Conservation (phyloP, 331 rosid genomes). For the Stylosanthes scabra region DNA sequence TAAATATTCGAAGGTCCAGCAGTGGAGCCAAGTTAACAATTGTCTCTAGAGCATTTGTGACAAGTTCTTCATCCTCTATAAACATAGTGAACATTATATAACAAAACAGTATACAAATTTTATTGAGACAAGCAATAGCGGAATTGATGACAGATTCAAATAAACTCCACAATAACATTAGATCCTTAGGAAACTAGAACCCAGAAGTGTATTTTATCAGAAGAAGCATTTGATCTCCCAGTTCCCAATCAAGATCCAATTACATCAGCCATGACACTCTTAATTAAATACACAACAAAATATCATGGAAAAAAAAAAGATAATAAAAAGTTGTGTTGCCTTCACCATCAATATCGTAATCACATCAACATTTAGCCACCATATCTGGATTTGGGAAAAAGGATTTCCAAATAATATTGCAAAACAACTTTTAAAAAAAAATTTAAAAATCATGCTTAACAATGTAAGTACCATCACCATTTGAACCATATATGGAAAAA, state of each 20-base stretch:
- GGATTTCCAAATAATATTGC: slow-evolving; percentile 14
- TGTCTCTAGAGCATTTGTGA: slow-evolving; percentile 95
- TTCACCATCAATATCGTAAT: slow-evolving; percentile 6
- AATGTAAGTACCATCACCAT: background rate
- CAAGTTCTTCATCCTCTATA: slow-evolving; percentile 98
- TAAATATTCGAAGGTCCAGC: slow-evolving; percentile 89
- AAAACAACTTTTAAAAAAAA: background rate
- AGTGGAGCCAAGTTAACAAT: slow-evolving; percentile 95
- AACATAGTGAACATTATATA: slow-evolving; percentile 34
- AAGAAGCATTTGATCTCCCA: background rate
- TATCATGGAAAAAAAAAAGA: slow-evolving; percentile 1
- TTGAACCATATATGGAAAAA: slow-evolving; percentile 22
- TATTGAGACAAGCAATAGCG: slow-evolving; percentile 7
- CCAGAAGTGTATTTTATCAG: background rate
- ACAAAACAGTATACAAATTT: slow-evolving; percentile 16
- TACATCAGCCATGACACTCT: slow-evolving; percentile 21
- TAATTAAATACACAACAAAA: slow-evolving; percentile 12
- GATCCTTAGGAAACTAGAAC: background rate
- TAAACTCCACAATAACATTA: background rate
- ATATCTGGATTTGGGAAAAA: background rate
- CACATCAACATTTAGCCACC: slow-evolving; percentile 18
- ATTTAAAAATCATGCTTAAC: background rate
- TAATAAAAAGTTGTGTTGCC: slow-evolving; percentile 1
- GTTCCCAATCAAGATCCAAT: background rate
- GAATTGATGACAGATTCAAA: background rate